Evolutionary conservation across 768 basidiomycete species (phyloP).

Genomic region (Termitomyces sp.): DNA sequence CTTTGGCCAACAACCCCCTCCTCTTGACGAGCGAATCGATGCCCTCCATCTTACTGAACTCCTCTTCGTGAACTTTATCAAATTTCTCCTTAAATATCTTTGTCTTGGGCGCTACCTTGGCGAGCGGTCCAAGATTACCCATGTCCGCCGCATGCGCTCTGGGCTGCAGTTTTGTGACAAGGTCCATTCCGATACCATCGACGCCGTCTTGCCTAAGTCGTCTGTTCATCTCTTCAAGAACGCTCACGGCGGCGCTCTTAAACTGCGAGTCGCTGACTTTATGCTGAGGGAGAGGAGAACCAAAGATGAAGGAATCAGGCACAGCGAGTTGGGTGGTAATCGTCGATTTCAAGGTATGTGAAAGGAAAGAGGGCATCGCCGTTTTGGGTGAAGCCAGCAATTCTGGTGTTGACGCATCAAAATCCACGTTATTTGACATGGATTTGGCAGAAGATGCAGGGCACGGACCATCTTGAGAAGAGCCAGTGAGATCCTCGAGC

Average conservation of each 20-base stretch:
- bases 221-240: constrained; percentile 80
- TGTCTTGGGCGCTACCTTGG: constrained; percentile 25
- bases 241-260: constrained; percentile 55
- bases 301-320: constrained; percentile 63
- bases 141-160: constrained; percentile 16
- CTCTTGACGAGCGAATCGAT: constrained; percentile 42
- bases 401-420: constrained; percentile 29
- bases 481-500: constrained; percentile 20
- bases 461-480: constrained; percentile 14
- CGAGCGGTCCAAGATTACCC: constrained; percentile 11
- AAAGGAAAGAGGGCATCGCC: background rate
- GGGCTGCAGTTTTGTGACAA: constrained; percentile 39
- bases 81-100: constrained; percentile 38
- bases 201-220: constrained; percentile 57
- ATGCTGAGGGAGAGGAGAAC: constrained; percentile 65
- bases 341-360: constrained; percentile 8
- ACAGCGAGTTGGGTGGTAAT: constrained; percentile 17
- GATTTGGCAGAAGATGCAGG: constrained; percentile 6
- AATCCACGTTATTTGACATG: constrained; percentile 10
- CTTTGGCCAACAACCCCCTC: constrained; percentile 16
- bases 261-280: constrained; percentile 63
- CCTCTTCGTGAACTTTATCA: constrained; percentile 54
- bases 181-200: constrained; percentile 35
- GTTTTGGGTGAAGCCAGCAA: constrained; percentile 12
- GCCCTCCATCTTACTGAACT: constrained; percentile 75